Conservation (phyloP, 495 filamentous ascomycete species). For the Talaromyces adpressus region DNA sequence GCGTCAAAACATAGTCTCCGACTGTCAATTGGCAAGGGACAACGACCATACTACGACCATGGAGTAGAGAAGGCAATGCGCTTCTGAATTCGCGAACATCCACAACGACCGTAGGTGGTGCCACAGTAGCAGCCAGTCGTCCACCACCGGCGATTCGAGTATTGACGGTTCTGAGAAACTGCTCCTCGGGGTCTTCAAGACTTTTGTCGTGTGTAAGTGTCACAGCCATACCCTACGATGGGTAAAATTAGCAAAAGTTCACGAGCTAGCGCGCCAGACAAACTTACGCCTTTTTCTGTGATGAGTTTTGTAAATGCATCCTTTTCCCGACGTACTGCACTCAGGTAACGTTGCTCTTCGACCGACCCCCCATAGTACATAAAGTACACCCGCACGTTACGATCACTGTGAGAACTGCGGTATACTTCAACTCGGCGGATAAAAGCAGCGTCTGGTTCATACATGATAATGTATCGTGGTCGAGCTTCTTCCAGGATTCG, state of each 20-base stretch:
- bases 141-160: conserved; percentile 95
- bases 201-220: conserved; percentile 70
- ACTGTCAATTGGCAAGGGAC: conserved; percentile 94
- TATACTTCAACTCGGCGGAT: conserved; percentile 94
- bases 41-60: conserved; percentile 76
- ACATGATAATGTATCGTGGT: conserved; percentile 96
- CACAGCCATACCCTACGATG: conserved; percentile 66
- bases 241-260: conserved; percentile 9
- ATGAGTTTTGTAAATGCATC: conserved; percentile 92
- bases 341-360: conserved; percentile 92
- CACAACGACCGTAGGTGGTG: conserved; percentile 89
- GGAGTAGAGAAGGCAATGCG: conserved; percentile 82
- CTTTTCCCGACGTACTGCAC: conserved; percentile 82
- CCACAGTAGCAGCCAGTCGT: conserved; percentile 74
- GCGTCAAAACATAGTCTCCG: conserved; percentile 90
- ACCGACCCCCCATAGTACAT: conserved; percentile 93
- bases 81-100: conserved; percentile 95
- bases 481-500: conserved; percentile 89
- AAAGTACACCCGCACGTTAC: conserved; percentile 89
- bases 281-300: conserved; percentile 69
- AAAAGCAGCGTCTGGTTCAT: conserved; percentile 93
- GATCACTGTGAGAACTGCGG: conserved; percentile 82
- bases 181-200: conserved; percentile 80
- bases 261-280: neutral
- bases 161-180: conserved; percentile 91